Evolutionary conservation across 352 stramenopile genomes (phyloP), one percentile per base, ranked within the genome.

Genomic region (Globisporangium rhizosaccharum): DNA sequence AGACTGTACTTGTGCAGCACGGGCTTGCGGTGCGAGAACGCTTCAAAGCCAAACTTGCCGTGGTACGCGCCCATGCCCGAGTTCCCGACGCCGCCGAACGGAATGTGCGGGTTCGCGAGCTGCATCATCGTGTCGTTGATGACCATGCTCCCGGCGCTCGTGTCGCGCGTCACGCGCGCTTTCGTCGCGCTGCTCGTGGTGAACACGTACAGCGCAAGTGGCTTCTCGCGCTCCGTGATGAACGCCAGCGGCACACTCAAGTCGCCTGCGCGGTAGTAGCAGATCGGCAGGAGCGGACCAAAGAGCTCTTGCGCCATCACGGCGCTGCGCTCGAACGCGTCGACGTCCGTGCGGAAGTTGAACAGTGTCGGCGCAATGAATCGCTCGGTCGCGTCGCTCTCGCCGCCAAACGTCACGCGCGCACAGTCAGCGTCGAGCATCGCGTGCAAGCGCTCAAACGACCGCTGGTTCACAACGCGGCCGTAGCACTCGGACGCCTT

Each of bases 261-360:
- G 20, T 76, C 48, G 28, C 62, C 71, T 7, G 55, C 25, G 11
- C 82, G 68, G 56, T 88, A 91, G 67, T 91, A 93, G 39, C 95
- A 74, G 48, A 99, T 91, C 1, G 96, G 91, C 48, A 99, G 63
- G 41, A 99, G 59, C 5, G 96, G 96, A 7, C 96, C 96, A 73
- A 99, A 99, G 36, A 99, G 92, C 72, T 99, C 96, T 55, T 99
- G 87, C 30, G 84, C 69, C 82, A 97, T 96, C 26, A 80, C 70
- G 2, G 80, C 73, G 53, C 78, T 91, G 10, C 26, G 61, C 0
- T 79, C 52, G 49, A 88, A 90, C 11, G 70, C 74, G 2, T 56
- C 59, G 9, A 74, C 56, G 44, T 89, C 75, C 44, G 66, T 70
- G 68, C 95, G 88, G 51, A 96, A 85, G 62, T 96, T 83, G 55